Evolutionary conservation across 2,329 filamentous ascomycete species (phyloP).

Genomic region (Chaetoscypha palmicola): DNA sequence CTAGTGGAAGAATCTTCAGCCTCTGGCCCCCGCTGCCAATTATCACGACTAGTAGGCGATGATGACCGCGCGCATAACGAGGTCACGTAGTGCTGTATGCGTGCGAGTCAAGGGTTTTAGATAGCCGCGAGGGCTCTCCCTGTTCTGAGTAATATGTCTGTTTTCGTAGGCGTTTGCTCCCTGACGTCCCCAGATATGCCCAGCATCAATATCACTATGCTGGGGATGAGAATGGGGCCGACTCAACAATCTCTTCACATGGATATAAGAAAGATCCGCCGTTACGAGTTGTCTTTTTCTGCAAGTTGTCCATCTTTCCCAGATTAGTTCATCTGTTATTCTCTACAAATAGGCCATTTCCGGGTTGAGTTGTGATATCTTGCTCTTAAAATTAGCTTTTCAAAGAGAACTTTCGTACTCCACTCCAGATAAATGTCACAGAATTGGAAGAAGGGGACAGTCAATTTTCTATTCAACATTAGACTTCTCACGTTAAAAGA

Average conservation of each 20-base stretch:
- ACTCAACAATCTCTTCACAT: constrained; percentile 6
- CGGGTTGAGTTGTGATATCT: not conserved
- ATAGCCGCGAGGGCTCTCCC: not conserved
- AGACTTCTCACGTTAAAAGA: constrained; percentile 44
- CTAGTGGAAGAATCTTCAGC: too few relatives aligned
- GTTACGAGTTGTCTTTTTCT: constrained; percentile 43
- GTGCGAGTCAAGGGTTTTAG: too few relatives aligned
- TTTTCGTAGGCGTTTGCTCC: too few relatives aligned
- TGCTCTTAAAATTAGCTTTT: not conserved
- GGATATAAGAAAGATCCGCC: constrained; percentile 44
- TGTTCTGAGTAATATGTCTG: not conserved
- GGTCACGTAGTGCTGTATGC: too few relatives aligned
- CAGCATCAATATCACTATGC: too few relatives aligned
- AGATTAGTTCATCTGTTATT: too few relatives aligned
- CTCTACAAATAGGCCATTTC: too few relatives aligned
- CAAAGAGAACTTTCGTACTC: constrained; percentile 2
- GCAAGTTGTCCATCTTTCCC: not conserved
- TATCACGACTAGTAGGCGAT: too few relatives aligned
- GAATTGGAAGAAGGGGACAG: not conserved
- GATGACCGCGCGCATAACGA: too few relatives aligned
- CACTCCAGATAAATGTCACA: not conserved
- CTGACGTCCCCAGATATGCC: too few relatives aligned
- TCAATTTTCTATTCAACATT: constrained; percentile 15
- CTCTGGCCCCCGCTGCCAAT: too few relatives aligned
- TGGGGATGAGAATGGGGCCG: not conserved